Evolutionary conservation across 2,329 filamentous ascomycete species (phyloP), one percentile per base, ranked within the genome.

Genomic region (Hortaea sp.): DNA sequence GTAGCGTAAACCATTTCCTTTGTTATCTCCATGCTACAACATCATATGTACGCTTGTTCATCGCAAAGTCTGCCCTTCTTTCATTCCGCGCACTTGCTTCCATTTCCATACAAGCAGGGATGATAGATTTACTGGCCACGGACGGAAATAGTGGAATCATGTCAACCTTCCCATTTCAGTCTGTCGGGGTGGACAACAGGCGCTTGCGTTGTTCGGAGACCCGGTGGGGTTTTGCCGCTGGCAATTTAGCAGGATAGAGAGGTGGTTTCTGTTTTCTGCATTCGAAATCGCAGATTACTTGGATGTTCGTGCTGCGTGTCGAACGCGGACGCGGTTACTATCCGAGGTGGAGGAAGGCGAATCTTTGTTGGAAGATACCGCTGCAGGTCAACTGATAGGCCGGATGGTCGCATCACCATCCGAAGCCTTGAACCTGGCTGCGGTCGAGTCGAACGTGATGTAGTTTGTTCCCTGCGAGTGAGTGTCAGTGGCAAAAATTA

Each of bases 281-380:
- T 20, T 20, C 20, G 20, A 20, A 20, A 20, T 20, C 20, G 20
- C 20, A 20, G 20, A 20, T 20, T 20, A 20, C 20, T 20, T 20
- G 20, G 20, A 20, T 20, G 20, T 20, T 20, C 20, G 31, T 44
- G 13, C 31, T 7, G 43, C 35, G 9, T 27, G 7, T 6, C 43
- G 9, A n/a, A 45, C 43, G 29, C 40, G 43, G 10, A 45, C 43
- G 20, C 11, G 40, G 28, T 45, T 37, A 12, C 43, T 20, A n/a
- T n/a, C 32, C 7, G 7, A n/a, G 9, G 32, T n/a, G n/a, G 43
- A 45, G 10, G 43, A 45, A 5, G 43, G 7, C 7, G 37, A 20
- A 10, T 7, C 11, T 13, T 10, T 7, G 37, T 10, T 39, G 37
- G 9, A 9, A 10, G 37, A 39, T 39, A 13, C 10, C 10, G 20